Evolutionary conservation across 1,284 basidiomycete genomes (phyloP).

Genomic region (Ceratobasidium sp.): DNA sequence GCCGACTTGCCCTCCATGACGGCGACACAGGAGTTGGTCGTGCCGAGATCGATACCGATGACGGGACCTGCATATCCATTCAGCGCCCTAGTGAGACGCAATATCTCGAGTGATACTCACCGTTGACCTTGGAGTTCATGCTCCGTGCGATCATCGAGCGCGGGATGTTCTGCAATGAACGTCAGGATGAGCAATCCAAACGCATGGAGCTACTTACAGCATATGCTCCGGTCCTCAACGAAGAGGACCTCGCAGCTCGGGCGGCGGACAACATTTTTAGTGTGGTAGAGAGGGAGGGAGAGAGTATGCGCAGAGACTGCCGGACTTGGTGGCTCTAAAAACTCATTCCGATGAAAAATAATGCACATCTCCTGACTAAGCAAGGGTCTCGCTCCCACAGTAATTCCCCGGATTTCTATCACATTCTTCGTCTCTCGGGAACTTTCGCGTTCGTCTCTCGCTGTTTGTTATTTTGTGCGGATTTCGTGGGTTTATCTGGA

Average conservation of each 20-base stretch:
- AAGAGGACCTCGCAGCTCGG: constrained; percentile 71
- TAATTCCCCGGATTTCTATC: constrained; percentile 38
- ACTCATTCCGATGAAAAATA: constrained; percentile 20
- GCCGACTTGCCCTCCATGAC: constrained; percentile 96
- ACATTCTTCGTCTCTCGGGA: constrained; percentile 10
- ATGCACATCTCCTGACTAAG: constrained; percentile 22
- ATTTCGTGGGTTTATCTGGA: too few relatives aligned
- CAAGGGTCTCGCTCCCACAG: constrained; percentile 18
- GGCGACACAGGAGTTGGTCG: constrained; percentile 93
- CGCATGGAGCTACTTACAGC: constrained; percentile 64
- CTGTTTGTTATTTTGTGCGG: too few relatives aligned
- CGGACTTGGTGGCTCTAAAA: constrained; percentile 26
- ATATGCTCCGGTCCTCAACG: constrained; percentile 73
- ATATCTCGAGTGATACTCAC: constrained; percentile 6
- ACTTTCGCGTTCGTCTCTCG: too few relatives aligned
- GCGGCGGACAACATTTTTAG: constrained; percentile 75
- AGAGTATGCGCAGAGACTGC: constrained; percentile 37
- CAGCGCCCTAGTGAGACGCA: neutral
- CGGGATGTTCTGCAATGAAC: constrained; percentile 45
- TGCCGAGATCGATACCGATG: constrained; percentile 87
- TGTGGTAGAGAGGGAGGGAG: constrained; percentile 62
- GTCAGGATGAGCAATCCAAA: constrained; percentile 2
- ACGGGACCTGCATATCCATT: constrained; percentile 71
- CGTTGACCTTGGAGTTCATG: constrained; percentile 52
- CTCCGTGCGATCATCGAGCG: constrained; percentile 50